Evolutionary conservation across 1,284 basidiomycete species (phyloP).

Genomic region (Grifola frondosa): DNA sequence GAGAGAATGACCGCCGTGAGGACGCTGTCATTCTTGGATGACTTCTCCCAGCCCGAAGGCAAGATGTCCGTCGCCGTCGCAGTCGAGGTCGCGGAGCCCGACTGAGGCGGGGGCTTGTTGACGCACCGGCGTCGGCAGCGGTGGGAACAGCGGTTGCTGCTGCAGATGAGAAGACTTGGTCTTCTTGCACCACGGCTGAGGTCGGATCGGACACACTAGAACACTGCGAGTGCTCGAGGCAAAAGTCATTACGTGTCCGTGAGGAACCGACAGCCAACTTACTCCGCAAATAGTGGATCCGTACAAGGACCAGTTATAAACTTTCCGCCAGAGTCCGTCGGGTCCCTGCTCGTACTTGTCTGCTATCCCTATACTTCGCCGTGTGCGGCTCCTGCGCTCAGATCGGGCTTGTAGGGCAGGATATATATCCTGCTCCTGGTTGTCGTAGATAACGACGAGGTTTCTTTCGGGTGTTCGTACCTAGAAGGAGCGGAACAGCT

Average conservation of each 20-base stretch:
- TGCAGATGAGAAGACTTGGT: conserved; percentile 11
- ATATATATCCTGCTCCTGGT: background rate
- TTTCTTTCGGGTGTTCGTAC: conserved; percentile 10
- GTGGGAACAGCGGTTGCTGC: conserved; percentile 5
- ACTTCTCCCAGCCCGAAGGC: conserved; percentile 56
- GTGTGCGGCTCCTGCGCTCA: conserved; percentile 12
- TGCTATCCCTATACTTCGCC: conserved; percentile 37
- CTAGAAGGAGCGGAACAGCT: conserved; percentile 8
- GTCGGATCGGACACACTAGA: background rate
- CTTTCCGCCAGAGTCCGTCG: conserved; percentile 65
- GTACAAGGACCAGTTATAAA: conserved; percentile 57
- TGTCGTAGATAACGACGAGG: too few relatives aligned
- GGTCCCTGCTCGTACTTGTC: conserved; percentile 52
- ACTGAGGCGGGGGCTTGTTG: background rate
- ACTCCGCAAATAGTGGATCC: conserved; percentile 55
- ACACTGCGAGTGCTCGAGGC: conserved; percentile 3
- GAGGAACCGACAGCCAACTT: conserved; percentile 19
- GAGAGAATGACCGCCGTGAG: conserved; percentile 50
- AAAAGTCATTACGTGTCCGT: too few relatives aligned
- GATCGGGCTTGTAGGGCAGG: too few relatives aligned
- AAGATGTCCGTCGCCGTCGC: conserved; percentile 37
- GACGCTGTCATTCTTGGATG: conserved; percentile 12
- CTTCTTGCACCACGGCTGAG: conserved; percentile 12
- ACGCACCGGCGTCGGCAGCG: background rate
- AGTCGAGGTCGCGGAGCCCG: conserved; percentile 1